phyloP scores from a whole-genome alignment of 2,329 filamentous ascomycete species.

The Albifimbria verrucaria region DNA sequence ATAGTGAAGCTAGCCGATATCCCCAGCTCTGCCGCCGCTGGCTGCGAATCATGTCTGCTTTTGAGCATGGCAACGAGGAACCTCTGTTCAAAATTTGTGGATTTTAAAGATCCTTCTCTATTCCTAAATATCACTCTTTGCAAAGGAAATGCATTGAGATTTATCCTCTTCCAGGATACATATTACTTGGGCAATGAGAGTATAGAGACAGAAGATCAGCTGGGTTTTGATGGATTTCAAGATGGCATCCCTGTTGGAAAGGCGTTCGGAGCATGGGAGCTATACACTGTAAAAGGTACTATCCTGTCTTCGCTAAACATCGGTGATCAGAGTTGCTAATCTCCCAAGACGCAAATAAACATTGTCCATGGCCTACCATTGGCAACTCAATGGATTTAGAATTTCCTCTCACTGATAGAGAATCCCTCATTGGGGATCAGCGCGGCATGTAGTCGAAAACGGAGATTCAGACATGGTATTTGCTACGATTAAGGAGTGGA shows the following conservation, averaged over 20 bases:
- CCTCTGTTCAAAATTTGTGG: background rate
- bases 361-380: constrained; percentile 16
- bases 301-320: background rate
- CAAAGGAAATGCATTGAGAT: background rate
- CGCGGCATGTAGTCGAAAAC: constrained; percentile 12
- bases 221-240: background rate
- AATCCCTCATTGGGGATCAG: constrained; percentile 7
- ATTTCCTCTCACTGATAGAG: constrained; percentile 6
- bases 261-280: background rate
- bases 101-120: background rate
- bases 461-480: constrained; percentile 9
- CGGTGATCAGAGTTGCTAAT: background rate
- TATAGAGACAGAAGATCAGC: background rate
- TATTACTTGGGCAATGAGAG: background rate
- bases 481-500: constrained; percentile 14
- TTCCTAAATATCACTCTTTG: background rate
- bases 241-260: background rate
- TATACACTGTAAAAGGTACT: background rate
- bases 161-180: background rate
- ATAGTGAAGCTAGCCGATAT: background rate
- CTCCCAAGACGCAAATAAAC: background rate
- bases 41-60: background rate
- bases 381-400: constrained; percentile 11
- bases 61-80: background rate
- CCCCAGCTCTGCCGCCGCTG: background rate